Evolutionary conservation across 495 filamentous ascomycete genomes (phyloP).

Genomic region (Hypoxylon intermedium): DNA sequence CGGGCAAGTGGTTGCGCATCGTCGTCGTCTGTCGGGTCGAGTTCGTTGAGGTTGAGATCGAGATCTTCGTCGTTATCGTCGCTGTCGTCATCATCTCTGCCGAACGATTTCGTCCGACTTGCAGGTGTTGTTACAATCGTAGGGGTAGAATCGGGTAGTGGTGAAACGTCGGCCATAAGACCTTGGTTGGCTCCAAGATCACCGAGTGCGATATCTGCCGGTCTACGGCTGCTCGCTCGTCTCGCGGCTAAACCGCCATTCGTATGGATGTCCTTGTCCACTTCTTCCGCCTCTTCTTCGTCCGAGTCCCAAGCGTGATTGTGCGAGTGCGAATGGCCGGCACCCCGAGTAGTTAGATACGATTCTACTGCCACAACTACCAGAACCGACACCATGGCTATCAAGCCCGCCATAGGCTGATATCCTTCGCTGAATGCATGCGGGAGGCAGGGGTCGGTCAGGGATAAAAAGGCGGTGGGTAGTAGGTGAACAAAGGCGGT

Average conservation of each 20-base stretch:
- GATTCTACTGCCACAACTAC: slow-evolving; percentile 79
- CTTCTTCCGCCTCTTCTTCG: slow-evolving; percentile 44
- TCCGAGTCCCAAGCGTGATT: slow-evolving; percentile 49
- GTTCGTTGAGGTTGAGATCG: slow-evolving; percentile 61
- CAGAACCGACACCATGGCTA: slow-evolving; percentile 80
- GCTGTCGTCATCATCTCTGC: slow-evolving; percentile 21
- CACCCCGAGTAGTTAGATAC: slow-evolving; percentile 67
- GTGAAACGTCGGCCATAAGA: slow-evolving; percentile 57
- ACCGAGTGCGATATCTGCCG: slow-evolving; percentile 50
- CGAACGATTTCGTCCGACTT: slow-evolving; percentile 12
- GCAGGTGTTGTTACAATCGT: slow-evolving; percentile 20
- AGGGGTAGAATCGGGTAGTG: slow-evolving; percentile 54
- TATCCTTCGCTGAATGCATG: slow-evolving; percentile 74
- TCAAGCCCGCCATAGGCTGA: slow-evolving; percentile 75
- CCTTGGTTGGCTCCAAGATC: slow-evolving; percentile 54
- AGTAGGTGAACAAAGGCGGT: slow-evolving; percentile 90
- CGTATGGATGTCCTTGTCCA: slow-evolving; percentile 23
- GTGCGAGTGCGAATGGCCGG: slow-evolving; percentile 60
- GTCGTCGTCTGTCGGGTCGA: slow-evolving; percentile 45
- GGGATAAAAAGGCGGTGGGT: slow-evolving; percentile 80
- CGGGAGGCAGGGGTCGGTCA: slow-evolving; percentile 82
- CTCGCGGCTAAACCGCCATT: slow-evolving; percentile 35
- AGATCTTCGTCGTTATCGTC: slow-evolving; percentile 53
- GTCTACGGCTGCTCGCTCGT: slow-evolving; percentile 40
- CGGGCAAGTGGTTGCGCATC: slow-evolving; percentile 36